Evolutionary conservation across 2,329 filamentous ascomycete species (phyloP).

Genomic region (Xylaria sp.): DNA sequence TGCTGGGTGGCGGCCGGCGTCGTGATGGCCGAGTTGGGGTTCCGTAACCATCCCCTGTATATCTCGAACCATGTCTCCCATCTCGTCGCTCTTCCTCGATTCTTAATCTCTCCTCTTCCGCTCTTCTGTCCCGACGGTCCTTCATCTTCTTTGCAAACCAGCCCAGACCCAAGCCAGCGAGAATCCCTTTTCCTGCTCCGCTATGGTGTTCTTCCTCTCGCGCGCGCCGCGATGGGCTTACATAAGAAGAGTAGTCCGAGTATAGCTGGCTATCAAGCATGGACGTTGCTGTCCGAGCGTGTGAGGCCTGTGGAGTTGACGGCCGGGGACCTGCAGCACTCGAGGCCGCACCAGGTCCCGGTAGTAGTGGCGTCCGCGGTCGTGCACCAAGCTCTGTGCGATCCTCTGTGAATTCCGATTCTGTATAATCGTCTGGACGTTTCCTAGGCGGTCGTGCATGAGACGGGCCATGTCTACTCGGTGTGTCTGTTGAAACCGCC

Average conservation of each 20-base stretch:
- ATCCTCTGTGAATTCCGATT: slow-evolving; percentile 56
- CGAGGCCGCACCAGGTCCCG: slow-evolving; percentile 55
- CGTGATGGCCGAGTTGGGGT: slow-evolving; percentile 50
- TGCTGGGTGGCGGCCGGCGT: slow-evolving; percentile 38
- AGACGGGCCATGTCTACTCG: slow-evolving; percentile 50
- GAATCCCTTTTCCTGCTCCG: slow-evolving; percentile 61
- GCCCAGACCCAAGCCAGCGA: slow-evolving; percentile 69
- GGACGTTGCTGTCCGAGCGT: slow-evolving; percentile 49
- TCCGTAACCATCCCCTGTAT: slow-evolving; percentile 70
- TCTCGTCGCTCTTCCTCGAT: slow-evolving; percentile 59
- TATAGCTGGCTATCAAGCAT: slow-evolving; percentile 54
- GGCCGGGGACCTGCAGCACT: slow-evolving; percentile 54
- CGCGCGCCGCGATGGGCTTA: slow-evolving; percentile 66
- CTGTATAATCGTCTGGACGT: slow-evolving; percentile 42
- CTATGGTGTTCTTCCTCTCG: slow-evolving; percentile 48
- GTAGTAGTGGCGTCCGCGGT: slow-evolving; percentile 51
- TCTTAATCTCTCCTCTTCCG: slow-evolving; percentile 54
- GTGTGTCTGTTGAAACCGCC: slow-evolving; percentile 66
- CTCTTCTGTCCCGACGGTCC: slow-evolving; percentile 58
- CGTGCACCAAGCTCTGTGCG: slow-evolving; percentile 39
- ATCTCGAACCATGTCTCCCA: slow-evolving; percentile 66
- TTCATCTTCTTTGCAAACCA: slow-evolving; percentile 71
- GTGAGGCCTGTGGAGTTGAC: slow-evolving; percentile 54
- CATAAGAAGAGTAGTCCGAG: slow-evolving; percentile 65
- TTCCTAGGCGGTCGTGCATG: slow-evolving; percentile 41